Base-by-base conservation (phyloP, 2,329 filamentous ascomycete species). In the Cladosporium phlei region DNA sequence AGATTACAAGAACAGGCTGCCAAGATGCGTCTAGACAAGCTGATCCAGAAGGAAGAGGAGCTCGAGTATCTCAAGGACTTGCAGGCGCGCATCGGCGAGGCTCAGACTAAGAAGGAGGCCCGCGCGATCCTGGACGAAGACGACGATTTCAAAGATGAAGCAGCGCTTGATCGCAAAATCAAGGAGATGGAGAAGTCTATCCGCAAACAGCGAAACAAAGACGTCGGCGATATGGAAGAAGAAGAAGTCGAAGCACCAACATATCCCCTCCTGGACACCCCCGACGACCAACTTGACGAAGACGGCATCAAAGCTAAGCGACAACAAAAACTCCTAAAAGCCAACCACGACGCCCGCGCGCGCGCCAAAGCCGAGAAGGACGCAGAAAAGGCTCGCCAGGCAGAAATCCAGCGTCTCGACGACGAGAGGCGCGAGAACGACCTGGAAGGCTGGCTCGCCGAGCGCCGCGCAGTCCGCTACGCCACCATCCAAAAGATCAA, bases 291-390 rank as follows among this genome's bases (percentile, higher is more conserved):
- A 60, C 79, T 98, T 0, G 91, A 97, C 58, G 93, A 98, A 59
- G 87, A 90, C 5, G 83, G 83, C 12, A 64, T 97, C 49, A 97
- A 96, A 66, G 82, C 91, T 59, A 98, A 98, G 68, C 83, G 88
- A 10, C 88, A 94, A 56, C 93, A 98, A 64, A 82, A 87, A 24
- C 76, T 98, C 1, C 81, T 96, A 70, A 98, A 97, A 67, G 90
- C 89, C 1, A 96, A 95, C 58, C 84, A 95, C 59, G 93, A 97
- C 54, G 93, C 93, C 4, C 80, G 93, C 12, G 86, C 86, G 19
- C 82, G 93, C n/a, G 90, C 93, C 27, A 97, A 96, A 69, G 86
- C 86, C 0, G 93, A 98, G 64, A 98, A 97, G 66, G 90, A 95
- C 60, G 85, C 84, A 2, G 93, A 97, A 60, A 93, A 88, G 67